phyloP scores from a whole-genome alignment of 495 filamentous ascomycete species.

The Tuber indicum region DNA sequence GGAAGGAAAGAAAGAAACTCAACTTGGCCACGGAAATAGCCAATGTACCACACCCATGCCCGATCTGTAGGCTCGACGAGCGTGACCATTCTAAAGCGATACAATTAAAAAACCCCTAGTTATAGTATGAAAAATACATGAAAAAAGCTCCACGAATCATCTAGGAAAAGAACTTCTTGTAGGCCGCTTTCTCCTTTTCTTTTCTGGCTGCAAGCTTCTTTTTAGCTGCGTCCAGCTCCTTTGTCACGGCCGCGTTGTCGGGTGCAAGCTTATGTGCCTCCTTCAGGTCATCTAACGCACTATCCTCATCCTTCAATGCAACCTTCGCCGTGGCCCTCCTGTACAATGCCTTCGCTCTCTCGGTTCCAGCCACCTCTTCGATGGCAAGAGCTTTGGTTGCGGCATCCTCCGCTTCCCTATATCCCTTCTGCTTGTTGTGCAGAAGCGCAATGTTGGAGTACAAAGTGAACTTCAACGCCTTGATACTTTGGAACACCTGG shows the following conservation, averaged over 20 bases:
- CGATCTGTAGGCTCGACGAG: background rate
- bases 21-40: background rate
- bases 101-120: conserved; percentile 4
- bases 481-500: conserved; percentile 60
- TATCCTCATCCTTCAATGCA: conserved; percentile 77
- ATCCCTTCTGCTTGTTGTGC: conserved; percentile 70
- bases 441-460: conserved; percentile 74
- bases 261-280: conserved; percentile 68
- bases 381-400: conserved; percentile 70
- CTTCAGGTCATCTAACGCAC: conserved; percentile 69
- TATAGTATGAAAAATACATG: conserved; percentile 6
- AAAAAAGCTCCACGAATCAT: conserved; percentile 13
- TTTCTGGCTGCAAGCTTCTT: conserved; percentile 62
- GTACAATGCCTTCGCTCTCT: conserved; percentile 83
- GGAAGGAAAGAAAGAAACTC: background rate
- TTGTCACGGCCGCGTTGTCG: conserved; percentile 64
- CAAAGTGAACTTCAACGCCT: conserved; percentile 65
- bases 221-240: conserved; percentile 70
- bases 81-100: conserved; percentile 7
- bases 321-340: conserved; percentile 67
- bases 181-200: conserved; percentile 82
- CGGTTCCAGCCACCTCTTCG: conserved; percentile 52
- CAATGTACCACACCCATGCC: background rate
- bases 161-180: conserved; percentile 72
- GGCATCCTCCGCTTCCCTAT: conserved; percentile 58